Conservation (phyloP, 345 rosid species). For the Moricandia arvensis region DNA sequence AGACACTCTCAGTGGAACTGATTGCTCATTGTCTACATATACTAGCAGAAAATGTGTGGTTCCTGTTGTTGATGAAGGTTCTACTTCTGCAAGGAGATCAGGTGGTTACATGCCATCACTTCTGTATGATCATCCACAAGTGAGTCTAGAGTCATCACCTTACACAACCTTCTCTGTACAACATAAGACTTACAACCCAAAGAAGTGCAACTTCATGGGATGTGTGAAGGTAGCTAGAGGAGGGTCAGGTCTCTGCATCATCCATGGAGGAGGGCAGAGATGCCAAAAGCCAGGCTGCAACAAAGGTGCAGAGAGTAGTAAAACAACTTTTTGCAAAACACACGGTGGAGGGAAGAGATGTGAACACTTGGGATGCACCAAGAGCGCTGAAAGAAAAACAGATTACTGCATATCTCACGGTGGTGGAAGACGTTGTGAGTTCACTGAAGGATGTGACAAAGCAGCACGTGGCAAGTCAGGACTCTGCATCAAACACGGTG, state of each 20-base stretch:
- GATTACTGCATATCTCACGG: slow-evolving; percentile 93
- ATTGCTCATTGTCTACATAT: slow-evolving; percentile 47
- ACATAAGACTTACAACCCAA: slow-evolving; percentile 45
- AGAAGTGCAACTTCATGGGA: slow-evolving; percentile 68
- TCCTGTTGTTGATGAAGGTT: slow-evolving; percentile 84
- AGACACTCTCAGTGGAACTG: slow-evolving; percentile 40
- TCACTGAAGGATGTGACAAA: slow-evolving; percentile 61
- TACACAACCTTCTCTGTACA: slow-evolving; percentile 23
- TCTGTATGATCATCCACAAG: slow-evolving; percentile 47
- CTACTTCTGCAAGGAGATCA: slow-evolving; percentile 86
- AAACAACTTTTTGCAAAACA: slow-evolving; percentile 82
- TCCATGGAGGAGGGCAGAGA: slow-evolving; percentile 95
- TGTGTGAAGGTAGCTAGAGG: slow-evolving; percentile 88
- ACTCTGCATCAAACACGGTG: slow-evolving; percentile 91
- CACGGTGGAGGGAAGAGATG: slow-evolving; percentile 97
- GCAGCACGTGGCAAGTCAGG: slow-evolving; percentile 94
- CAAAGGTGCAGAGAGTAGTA: slow-evolving; percentile 87
- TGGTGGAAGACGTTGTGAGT: slow-evolving; percentile 85
- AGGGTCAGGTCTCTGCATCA: slow-evolving; percentile 81
- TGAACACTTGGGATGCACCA: slow-evolving; percentile 85
- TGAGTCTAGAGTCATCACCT: slow-evolving; percentile 47
- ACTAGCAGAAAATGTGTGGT: slow-evolving; percentile 40
- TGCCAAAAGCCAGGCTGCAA: slow-evolving; percentile 84
- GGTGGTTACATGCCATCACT: slow-evolving; percentile 95
- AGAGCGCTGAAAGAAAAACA: slow-evolving; percentile 91